phyloP scores from a whole-genome alignment of 306 rosid genomes.

The Quercus wislizeni region DNA sequence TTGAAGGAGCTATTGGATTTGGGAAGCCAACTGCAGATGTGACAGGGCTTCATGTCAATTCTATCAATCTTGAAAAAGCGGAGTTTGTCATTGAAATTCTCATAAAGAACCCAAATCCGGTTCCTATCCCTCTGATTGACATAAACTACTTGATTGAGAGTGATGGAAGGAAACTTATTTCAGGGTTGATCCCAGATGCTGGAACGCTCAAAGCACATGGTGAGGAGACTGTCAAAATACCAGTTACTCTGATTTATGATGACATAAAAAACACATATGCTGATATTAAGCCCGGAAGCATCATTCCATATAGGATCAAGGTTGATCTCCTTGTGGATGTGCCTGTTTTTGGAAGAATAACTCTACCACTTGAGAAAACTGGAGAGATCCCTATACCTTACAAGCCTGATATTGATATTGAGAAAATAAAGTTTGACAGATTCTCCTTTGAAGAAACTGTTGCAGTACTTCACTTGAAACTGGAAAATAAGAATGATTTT shows the following conservation, averaged over 20 bases:
- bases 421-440: conserved; percentile 66
- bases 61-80: conserved; percentile 62
- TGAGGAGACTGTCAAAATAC: conserved; percentile 77
- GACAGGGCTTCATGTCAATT: conserved; percentile 57
- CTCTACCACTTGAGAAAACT: conserved; percentile 83
- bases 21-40: conserved; percentile 96
- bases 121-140: conserved; percentile 87
- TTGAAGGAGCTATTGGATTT: conserved; percentile 79
- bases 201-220: conserved; percentile 89
- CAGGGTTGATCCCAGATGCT: conserved; percentile 91
- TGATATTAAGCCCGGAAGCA: conserved; percentile 81
- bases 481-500: conserved; percentile 94
- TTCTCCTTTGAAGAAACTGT: conserved; percentile 88
- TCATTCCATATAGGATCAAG: conserved; percentile 74
- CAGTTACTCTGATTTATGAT: conserved; percentile 63
- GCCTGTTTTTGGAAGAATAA: conserved; percentile 79
- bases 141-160: conserved; percentile 83
- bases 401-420: conserved; percentile 91
- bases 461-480: conserved; percentile 78
- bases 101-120: conserved; percentile 84
- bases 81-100: conserved; percentile 86
- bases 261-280: conserved; percentile 74
- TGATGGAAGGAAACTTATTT: conserved; percentile 81
- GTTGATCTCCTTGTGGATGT: conserved; percentile 86
- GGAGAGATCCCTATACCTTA: conserved; percentile 94